Conservation (phyloP, 306 rosid species). For the Benincasa hispida region DNA sequence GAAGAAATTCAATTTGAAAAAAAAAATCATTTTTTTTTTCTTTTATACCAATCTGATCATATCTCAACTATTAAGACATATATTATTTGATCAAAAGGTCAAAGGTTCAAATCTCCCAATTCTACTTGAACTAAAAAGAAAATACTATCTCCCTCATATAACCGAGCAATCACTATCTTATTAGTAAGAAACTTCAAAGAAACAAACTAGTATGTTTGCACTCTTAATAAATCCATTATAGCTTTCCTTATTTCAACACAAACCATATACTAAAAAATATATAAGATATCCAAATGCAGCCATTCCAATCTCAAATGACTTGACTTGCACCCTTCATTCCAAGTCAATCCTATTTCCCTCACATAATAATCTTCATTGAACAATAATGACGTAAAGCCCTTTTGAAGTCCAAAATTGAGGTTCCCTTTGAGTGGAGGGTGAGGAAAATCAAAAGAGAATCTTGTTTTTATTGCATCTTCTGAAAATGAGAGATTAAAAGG, state of each 20-base stretch:
- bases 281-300: neutral
- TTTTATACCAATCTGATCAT: too few species aligned
- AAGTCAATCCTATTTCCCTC: neutral
- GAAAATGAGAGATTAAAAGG: neutral
- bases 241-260: neutral
- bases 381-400: neutral
- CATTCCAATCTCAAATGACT: neutral
- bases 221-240: neutral
- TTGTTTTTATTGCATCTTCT: neutral
- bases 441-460: neutral
- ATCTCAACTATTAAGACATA: too few species aligned
- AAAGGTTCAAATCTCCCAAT: neutral
- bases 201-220: neutral
- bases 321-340: neutral
- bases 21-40: too few species aligned
- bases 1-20: neutral
- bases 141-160: neutral
- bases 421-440: neutral
- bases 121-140: too few species aligned
- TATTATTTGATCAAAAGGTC: too few species aligned
- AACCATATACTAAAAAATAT: neutral
- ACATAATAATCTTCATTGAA: neutral
- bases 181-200: neutral
- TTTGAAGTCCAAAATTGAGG: constrained; percentile 4
- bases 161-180: neutral